Percentiles rank a stretch among this genome's conserved stretches.
phyloP scores from a whole-genome alignment of 78 protist species.

The Planoprotostelium fungivorum region DNA sequence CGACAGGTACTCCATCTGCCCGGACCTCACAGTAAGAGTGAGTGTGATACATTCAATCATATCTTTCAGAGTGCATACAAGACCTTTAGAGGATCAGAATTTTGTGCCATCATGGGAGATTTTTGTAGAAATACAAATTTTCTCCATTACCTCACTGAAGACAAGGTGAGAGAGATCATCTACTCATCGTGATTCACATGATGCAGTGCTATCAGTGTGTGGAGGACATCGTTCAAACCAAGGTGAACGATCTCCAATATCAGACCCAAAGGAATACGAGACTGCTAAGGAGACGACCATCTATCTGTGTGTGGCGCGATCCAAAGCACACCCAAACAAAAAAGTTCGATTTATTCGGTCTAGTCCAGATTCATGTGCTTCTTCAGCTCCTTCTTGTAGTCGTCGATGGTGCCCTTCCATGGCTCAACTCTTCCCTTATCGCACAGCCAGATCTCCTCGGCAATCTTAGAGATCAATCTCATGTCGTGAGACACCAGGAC shows the following conservation, averaged over 20 bases:
- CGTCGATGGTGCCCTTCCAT: conserved; percentile 62
- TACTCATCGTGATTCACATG: not conserved
- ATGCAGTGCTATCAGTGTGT: not conserved
- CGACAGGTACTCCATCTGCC: not conserved
- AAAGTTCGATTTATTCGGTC: no score
- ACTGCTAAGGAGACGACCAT: not conserved
- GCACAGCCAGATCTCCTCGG: conserved; percentile 78
- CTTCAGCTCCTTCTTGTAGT: conserved; percentile 53
- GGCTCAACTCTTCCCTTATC: conserved; percentile 53
- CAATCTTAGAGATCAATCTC: conserved; percentile 73
- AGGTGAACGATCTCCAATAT: not conserved
- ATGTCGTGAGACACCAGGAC: conserved; percentile 84
- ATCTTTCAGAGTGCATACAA: not conserved
- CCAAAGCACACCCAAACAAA: not conserved
- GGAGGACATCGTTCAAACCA: not conserved
- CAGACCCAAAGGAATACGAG: not conserved
- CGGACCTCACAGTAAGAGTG: not conserved
- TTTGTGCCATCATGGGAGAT: not conserved
- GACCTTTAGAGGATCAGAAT: not conserved
- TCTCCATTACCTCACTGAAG: not conserved
- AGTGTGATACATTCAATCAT: not conserved
- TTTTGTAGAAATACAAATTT: not conserved
- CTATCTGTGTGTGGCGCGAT: not conserved
- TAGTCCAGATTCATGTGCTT: not conserved
- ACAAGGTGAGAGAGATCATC: not conserved